Base-by-base conservation (phyloP, 306 rosid genomes). In the Astragalus glycyphyllos region DNA sequence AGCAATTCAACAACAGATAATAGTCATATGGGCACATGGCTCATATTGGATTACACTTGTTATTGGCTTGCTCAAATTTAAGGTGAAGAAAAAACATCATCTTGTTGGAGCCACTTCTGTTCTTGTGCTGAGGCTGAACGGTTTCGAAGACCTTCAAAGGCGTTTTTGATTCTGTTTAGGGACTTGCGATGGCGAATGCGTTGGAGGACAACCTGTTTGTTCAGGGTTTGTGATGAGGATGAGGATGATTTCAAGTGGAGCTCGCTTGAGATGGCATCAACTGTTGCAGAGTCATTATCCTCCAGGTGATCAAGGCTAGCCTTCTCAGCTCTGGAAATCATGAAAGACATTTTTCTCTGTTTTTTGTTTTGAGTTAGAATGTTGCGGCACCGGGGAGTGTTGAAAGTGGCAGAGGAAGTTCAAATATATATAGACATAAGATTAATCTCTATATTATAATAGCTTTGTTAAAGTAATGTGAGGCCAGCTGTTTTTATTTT, bases 151-250 rank as follows among this genome's bases (percentile, higher is more conserved):
- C 74, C 50, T 56, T 87, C 81, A 50, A 86, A 67, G 45, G 81
- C 80, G 32, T 62, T 75, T 83, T 72, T 84, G 68, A 84, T 44
- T 81, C 63, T 85, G 76, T 78, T 76, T 34, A 91, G 40, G 64
- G 78, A 29, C 86, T 77, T 91, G 6, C 63, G 88, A 62, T 80
- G 86, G 8, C 89, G 86, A 76, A 88, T 83, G 53, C 97, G 86
- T 47, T 71, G 75, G 34, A 90, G 88, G 2, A 88, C 96, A 57
- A 73, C 82, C 46, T 88, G 72, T 81, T 83, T 91, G 84, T 82
- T 80, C 41, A 88, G 32, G 42, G 80, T 16, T 12, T 74, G 72
- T 3, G 94, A 68, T 0, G 86, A 69, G 14, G 77, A 72, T 23
- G 63, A 58, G 10, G 89, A 9, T 3, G 91, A 74, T 70, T 84